phyloP scores from a whole-genome alignment of 2,329 filamentous ascomycete genomes.

The Beauveria bassiana region DNA sequence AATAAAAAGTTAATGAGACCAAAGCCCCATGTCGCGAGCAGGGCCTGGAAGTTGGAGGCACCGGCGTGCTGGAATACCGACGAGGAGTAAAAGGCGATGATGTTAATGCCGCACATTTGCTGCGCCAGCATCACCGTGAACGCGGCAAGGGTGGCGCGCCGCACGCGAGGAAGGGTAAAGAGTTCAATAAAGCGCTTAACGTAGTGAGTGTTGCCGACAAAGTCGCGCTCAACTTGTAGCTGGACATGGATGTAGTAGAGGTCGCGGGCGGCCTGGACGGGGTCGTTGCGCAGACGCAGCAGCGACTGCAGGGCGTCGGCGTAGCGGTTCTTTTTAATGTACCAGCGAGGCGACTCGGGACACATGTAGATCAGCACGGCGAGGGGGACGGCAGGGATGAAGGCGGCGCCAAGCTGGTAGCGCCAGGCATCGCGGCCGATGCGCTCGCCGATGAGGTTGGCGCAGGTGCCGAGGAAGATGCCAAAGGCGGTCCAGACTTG shows the following conservation, averaged over 20 bases:
- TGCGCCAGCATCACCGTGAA: conserved; percentile 75
- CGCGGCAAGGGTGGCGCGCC: conserved; percentile 67
- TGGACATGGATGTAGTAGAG: conserved; percentile 59
- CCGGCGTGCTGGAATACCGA: conserved; percentile 54
- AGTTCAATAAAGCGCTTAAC: conserved; percentile 55
- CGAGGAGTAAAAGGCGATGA: conserved; percentile 69
- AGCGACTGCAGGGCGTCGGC: conserved; percentile 51
- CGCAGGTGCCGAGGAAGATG: conserved; percentile 53
- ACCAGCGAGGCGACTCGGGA: conserved; percentile 58
- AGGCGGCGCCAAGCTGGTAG: conserved; percentile 56
- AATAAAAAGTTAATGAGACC: conserved; percentile 52
- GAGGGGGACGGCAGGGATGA: conserved; percentile 51
- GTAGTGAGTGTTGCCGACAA: conserved; percentile 47
- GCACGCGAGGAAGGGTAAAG: conserved; percentile 61
- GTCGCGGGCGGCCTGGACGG: conserved; percentile 52
- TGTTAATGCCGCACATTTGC: conserved; percentile 64
- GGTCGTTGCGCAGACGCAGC: conserved; percentile 42
- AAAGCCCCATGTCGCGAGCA: conserved; percentile 51
- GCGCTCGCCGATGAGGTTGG: conserved; percentile 43
- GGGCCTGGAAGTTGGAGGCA: conserved; percentile 45
- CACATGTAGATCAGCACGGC: conserved; percentile 55
- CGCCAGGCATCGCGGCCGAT: conserved; percentile 44
- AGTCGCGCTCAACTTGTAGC: conserved; percentile 49
- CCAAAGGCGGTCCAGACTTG: conserved; percentile 60
- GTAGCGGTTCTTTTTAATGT: conserved; percentile 59